phyloP scores from a whole-genome alignment of 768 basidiomycete genomes.

The Xerocomellus chrysenteron region DNA sequence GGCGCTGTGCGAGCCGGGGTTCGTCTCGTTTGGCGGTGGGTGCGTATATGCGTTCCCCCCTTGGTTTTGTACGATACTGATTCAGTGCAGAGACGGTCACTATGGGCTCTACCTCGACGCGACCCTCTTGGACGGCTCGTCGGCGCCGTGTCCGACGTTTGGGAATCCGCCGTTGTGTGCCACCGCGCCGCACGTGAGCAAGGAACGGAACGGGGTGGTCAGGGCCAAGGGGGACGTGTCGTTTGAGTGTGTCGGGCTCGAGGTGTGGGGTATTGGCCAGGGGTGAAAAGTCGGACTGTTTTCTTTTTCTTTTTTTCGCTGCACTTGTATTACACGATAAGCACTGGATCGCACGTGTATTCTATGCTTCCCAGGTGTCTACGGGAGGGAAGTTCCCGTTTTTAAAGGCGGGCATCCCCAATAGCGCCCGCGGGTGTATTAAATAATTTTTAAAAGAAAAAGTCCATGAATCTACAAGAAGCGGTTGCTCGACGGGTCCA shows the following conservation, averaged over 20 bases:
- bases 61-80: background rate
- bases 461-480: constrained; percentile 35
- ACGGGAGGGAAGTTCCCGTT: no score
- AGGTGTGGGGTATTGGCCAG: constrained; percentile 80
- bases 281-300: background rate
- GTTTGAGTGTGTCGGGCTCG: constrained; percentile 92
- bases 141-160: constrained; percentile 83
- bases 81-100: constrained; percentile 65
- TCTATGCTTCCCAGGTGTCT: no score
- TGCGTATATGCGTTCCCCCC: constrained; percentile 38
- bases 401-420: no score
- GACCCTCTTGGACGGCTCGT: constrained; percentile 78
- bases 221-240: constrained; percentile 42
- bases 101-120: constrained; percentile 90
- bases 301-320: background rate
- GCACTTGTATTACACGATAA: background rate
- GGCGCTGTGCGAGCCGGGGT: constrained; percentile 76
- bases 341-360: no score
- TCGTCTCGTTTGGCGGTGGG: constrained; percentile 92
- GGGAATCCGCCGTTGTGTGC: constrained; percentile 81
- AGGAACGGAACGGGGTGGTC: constrained; percentile 22
- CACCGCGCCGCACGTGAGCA: background rate
- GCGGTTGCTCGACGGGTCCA: constrained; percentile 38
- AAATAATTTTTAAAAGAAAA: no score
- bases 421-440: no score